Percentiles rank a stretch among this genome's conserved stretches.
Conservation (phyloP, 768 basidiomycete species). For the Leccinum arenicola region DNA sequence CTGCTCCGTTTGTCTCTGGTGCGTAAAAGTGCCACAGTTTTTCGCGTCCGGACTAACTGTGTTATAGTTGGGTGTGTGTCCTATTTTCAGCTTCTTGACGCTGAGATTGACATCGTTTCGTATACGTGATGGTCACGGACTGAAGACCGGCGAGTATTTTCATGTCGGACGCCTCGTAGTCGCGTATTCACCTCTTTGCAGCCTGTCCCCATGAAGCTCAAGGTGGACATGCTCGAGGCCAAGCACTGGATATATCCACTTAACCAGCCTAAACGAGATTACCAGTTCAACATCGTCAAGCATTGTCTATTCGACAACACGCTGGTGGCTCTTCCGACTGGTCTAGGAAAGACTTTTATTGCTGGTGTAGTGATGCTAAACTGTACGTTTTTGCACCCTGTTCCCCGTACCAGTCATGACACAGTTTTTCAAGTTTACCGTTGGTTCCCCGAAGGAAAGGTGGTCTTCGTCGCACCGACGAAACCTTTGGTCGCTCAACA, state of each 20-base stretch:
- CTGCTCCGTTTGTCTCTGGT: conserved; percentile 74
- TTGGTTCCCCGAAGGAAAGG: conserved; percentile 90
- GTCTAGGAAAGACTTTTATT: conserved; percentile 96
- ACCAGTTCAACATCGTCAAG: conserved; percentile 91
- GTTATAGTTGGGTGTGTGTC: conserved; percentile 52
- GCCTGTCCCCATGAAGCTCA: conserved; percentile 77
- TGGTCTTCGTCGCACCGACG: conserved; percentile 94
- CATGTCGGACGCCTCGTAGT: too few relatives aligned
- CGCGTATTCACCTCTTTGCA: conserved; percentile 25
- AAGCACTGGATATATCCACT: conserved; percentile 91
- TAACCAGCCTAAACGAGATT: conserved; percentile 85
- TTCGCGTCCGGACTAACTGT: conserved; percentile 10
- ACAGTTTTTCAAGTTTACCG: conserved; percentile 59
- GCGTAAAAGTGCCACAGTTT: conserved; percentile 27
- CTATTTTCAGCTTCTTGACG: background rate
- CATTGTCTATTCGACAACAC: conserved; percentile 88
- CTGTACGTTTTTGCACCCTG: conserved; percentile 47
- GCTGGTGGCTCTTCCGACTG: conserved; percentile 91
- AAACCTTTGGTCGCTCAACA: conserved; percentile 97
- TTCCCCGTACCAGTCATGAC: conserved; percentile 2
- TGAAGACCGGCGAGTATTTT: conserved; percentile 30
- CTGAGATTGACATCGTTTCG: conserved; percentile 5
- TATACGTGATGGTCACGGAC: conserved; percentile 1
- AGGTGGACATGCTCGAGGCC: conserved; percentile 71
- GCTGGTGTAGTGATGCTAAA: conserved; percentile 97